Conservation (phyloP, 345 rosid genomes). For the Gossypium thurberi region DNA sequence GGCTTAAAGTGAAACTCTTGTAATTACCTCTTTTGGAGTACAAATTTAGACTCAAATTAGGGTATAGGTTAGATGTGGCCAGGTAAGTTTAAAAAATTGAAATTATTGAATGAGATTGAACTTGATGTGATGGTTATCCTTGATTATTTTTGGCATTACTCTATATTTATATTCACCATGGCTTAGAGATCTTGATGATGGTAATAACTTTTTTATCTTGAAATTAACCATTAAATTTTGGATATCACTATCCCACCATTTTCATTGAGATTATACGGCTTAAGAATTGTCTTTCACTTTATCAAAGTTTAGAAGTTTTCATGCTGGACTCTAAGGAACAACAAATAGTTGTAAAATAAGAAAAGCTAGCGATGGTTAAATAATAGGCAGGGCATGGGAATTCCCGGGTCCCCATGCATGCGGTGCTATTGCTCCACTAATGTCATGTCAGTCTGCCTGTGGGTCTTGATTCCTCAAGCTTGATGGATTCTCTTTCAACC, state of each 20-base stretch:
- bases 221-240: neutral
- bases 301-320: neutral
- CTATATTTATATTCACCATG: no score
- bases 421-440: neutral
- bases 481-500: conserved; percentile 25
- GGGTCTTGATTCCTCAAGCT: conserved; percentile 11
- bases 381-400: conserved; percentile 1
- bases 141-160: no score
- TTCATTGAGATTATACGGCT: neutral
- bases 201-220: neutral
- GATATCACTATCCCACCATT: neutral
- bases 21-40: no score
- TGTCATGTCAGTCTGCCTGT: conserved; percentile 14
- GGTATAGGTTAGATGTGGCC: no score
- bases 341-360: neutral
- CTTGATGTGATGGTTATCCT: no score
- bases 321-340: neutral
- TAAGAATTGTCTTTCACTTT: neutral
- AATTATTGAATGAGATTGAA: no score
- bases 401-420: conserved; percentile 20
- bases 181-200: no score
- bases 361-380: neutral
- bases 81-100: no score
- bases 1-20: no score
- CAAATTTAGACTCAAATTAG: no score